Evolutionary conservation across 805 yeast genomes (phyloP).

Genomic region (Monosporozyma aquatica): DNA sequence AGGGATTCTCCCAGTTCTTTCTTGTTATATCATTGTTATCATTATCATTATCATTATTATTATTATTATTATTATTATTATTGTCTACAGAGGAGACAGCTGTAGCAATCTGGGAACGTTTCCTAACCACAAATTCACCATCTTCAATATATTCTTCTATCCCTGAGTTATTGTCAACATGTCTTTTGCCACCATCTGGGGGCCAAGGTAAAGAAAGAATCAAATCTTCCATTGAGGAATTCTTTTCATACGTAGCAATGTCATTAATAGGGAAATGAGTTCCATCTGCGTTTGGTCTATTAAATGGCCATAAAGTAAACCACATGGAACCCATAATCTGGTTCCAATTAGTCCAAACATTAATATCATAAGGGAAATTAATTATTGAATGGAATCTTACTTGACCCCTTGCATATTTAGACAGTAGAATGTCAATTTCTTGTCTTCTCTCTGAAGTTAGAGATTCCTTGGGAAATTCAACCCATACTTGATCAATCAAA

Average conservation of each 20-base stretch:
- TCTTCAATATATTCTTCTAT: slow-evolving; percentile 9
- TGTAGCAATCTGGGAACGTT: slow-evolving; percentile 23
- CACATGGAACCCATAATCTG: slow-evolving; percentile 52
- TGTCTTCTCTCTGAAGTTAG: slow-evolving; percentile 9
- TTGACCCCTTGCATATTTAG: slow-evolving; percentile 5
- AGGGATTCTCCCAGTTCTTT: slow-evolving; percentile 57
- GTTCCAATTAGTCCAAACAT: slow-evolving; percentile 44
- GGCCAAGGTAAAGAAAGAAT: slow-evolving; percentile 82
- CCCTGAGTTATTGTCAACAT: slow-evolving; percentile 12
- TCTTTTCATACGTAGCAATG: slow-evolving; percentile 30
- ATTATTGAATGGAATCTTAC: slow-evolving; percentile 55
- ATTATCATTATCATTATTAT: too few species aligned
- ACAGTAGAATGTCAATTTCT: slow-evolving; percentile 11
- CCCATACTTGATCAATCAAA: slow-evolving; percentile 38
- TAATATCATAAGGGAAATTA: slow-evolving; percentile 74
- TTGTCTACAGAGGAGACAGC: too few species aligned
- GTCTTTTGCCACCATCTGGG: slow-evolving; percentile 57
- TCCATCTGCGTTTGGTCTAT: slow-evolving; percentile 54
- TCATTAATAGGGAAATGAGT: slow-evolving; percentile 48
- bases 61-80: too few species aligned
- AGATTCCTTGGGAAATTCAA: slow-evolving; percentile 33
- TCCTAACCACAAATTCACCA: slow-evolving; percentile 29
- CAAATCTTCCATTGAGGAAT: slow-evolving; percentile 36
- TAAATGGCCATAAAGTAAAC: slow-evolving; percentile 67
- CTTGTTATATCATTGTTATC: slow-evolving; percentile 24